phyloP scores from a whole-genome alignment of 371 early-diverging fungal genomes.

The Apophysomyces variabilis region DNA sequence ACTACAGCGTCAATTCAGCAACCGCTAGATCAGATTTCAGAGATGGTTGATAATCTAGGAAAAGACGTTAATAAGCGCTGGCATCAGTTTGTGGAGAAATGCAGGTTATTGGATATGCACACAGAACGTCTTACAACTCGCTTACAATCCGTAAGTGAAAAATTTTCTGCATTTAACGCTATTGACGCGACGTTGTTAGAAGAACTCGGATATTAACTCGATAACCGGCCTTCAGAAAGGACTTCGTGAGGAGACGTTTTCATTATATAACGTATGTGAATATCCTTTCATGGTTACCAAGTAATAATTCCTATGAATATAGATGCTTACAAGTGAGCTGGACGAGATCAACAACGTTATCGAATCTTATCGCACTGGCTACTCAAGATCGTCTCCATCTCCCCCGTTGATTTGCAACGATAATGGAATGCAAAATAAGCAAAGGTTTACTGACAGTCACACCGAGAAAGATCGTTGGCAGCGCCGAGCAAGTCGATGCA shows the following conservation, averaged over 20 bases:
- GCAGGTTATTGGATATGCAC: constrained; percentile 17
- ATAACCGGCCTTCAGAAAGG: neutral
- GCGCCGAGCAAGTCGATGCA: constrained; percentile 24
- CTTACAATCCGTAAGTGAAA: constrained; percentile 17
- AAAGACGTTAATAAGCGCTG: constrained; percentile 9
- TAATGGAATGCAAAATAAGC: constrained; percentile 18
- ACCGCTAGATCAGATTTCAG: neutral
- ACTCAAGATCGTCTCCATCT: neutral
- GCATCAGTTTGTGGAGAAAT: constrained; percentile 22
- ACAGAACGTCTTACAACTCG: constrained; percentile 15
- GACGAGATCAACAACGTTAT: constrained; percentile 24
- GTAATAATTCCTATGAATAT: constrained; percentile 4
- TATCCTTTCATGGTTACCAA: neutral
- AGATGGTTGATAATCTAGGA: neutral
- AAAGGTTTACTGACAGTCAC: constrained; percentile 19
- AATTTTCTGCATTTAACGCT: neutral
- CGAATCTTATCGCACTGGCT: constrained; percentile 15
- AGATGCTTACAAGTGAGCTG: constrained; percentile 28
- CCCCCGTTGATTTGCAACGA: neutral
- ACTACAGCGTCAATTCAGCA: neutral
- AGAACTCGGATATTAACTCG: too few relatives aligned
- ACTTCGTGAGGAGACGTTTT: neutral
- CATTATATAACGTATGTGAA: neutral
- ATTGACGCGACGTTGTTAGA: neutral
- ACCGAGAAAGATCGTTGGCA: constrained; percentile 30